Conservation (phyloP, 768 basidiomycete genomes). For the Russula earlei region DNA sequence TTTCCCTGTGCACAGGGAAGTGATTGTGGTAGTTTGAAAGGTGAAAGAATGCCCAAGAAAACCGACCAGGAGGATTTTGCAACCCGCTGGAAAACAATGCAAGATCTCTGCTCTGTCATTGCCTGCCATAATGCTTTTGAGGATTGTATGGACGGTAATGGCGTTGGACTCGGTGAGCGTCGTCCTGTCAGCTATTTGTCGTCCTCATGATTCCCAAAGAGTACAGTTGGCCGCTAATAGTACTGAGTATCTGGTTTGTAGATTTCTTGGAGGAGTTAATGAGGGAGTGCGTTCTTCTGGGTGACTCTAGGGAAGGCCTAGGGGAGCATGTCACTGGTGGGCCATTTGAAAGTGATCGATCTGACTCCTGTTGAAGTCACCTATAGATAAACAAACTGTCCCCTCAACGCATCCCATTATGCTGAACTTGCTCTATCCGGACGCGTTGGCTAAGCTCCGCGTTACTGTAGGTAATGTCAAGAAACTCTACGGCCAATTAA, state of each 20-base stretch:
- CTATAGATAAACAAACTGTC: not conserved
- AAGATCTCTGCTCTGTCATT: conserved; percentile 55
- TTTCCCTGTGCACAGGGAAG: not conserved
- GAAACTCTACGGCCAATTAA: conserved; percentile 45
- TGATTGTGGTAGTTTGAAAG: conserved; percentile 26
- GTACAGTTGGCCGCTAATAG: conserved; percentile 64
- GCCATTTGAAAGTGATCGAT: not conserved
- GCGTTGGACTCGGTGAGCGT: conserved; percentile 52
- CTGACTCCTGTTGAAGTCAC: not conserved
- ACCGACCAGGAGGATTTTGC: conserved; percentile 34
- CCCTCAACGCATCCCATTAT: conserved; percentile 30
- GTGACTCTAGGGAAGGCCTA: conserved; percentile 20
- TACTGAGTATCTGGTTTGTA: conserved; percentile 52
- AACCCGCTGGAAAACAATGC: conserved; percentile 49
- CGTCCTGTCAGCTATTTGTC: not conserved
- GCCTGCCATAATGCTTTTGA: conserved; percentile 58
- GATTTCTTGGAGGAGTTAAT: conserved; percentile 52
- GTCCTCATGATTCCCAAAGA: conserved; percentile 32
- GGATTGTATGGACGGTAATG: conserved; percentile 50
- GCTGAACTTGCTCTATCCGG: conserved; percentile 56
- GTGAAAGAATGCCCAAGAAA: conserved; percentile 23
- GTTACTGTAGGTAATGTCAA: conserved; percentile 47
- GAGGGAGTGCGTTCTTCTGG: conserved; percentile 39
- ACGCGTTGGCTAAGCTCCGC: conserved; percentile 42
- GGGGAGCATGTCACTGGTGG: conserved; percentile 2